Evolutionary conservation across 1,284 basidiomycete genomes (phyloP), one percentile per base, ranked within the genome.

Genomic region (Marasmius sp.): DNA sequence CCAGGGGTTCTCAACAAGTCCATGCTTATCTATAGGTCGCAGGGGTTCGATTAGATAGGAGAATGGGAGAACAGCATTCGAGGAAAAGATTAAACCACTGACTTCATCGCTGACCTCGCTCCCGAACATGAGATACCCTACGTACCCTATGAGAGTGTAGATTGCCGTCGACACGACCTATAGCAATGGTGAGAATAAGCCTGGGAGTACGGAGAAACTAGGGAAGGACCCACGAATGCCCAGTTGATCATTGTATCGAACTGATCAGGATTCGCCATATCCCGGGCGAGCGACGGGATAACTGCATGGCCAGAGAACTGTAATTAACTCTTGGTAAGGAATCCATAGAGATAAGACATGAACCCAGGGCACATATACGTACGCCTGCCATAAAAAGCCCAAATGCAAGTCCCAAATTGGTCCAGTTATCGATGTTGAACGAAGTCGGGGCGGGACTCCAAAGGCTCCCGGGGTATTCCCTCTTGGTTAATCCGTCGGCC

Each of bases 301-400:
- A 97, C 93, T 11, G 94, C 92, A 73, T 98, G 96, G 0, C 95
- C 95, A 6, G 94, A 90, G 69, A 98, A 97, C 83, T 93, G 67
- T 11, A 60, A 39, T 22, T 22, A 60, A 48, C n/a, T 54, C 33
- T 18, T 43, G 55, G 33, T 7, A 52, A 37, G 38, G 47, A 48
- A 45, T 36, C 27, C n/a, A 20, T 37, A 51, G 22, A 14, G 14
- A 51, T 43, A 34, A 36, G 49, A 57, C 14, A 64, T 27, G 27
- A 27, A 27, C 27, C 5, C 27, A 27, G 27, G 39, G 45, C 39
- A 14, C 33, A 18, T 16, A 48, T 10, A 74, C 87, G 71, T 71
- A 93, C 92, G 20, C 96, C 95, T n/a, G 94, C 94, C 90, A 98
- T 95, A 72, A 98, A 89, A 60, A 98, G 79, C 2, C 96, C 96